Conservation (phyloP, 441 rosid species). For the Isatis lusitanica region DNA sequence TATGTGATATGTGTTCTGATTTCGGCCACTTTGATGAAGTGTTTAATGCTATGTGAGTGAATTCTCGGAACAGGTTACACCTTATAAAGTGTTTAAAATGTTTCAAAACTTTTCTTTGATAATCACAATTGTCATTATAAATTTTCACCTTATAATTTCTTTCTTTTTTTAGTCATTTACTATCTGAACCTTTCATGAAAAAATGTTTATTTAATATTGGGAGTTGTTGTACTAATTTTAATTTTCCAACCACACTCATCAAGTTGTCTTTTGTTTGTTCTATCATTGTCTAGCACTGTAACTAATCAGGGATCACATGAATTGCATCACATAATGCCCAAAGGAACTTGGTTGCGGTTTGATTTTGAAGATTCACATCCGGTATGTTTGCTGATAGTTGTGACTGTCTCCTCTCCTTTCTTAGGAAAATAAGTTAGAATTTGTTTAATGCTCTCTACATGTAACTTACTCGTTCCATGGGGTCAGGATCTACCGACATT, state of each 20-base stretch:
- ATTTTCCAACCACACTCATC: constrained; percentile 7
- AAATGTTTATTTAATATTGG: constrained; percentile 4
- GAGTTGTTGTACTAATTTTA: constrained; percentile 4
- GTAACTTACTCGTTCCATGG: constrained; percentile 5
- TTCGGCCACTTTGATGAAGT: neutral
- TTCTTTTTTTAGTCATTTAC: neutral
- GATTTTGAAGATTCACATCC: constrained; percentile 90
- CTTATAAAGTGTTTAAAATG: too few relatives aligned
- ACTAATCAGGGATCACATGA: constrained; percentile 52
- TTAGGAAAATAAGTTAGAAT: neutral
- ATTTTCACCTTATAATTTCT: too few relatives aligned
- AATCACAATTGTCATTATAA: neutral
- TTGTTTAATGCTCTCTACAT: constrained; percentile 3
- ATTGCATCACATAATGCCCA: constrained; percentile 54
- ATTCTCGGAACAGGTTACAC: neutral
- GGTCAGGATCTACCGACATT: constrained; percentile 83
- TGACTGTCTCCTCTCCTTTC: neutral
- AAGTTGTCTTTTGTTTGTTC: constrained; percentile 5
- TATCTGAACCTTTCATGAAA: neutral
- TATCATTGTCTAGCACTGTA: constrained; percentile 47
- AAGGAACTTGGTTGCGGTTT: constrained; percentile 83
- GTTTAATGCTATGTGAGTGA: neutral
- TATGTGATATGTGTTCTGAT: neutral
- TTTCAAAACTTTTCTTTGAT: too few relatives aligned
- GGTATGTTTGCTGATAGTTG: constrained; percentile 43